These are phyloP conservation scores for Ceratobasidium sp. DNA, from an alignment of 1,284 basidiomycete genomes.

Conservation along the genomic window DNA sequence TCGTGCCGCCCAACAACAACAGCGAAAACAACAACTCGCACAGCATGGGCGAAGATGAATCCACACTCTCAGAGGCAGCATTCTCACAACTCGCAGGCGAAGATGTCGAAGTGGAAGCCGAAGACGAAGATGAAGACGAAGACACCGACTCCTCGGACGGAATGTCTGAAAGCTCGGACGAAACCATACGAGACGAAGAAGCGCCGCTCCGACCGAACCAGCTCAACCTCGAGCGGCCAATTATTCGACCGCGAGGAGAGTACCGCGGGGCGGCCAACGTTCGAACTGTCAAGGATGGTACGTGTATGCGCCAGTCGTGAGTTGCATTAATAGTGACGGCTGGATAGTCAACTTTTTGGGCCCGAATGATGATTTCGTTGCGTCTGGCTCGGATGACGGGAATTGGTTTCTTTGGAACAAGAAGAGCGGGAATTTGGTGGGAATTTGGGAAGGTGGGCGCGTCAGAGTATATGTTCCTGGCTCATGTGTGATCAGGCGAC, in stretches of 20 bases:
- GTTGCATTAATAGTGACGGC: constrained; percentile 10
- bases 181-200: constrained; percentile 39
- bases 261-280: constrained; percentile 82
- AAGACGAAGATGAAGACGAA: constrained; percentile 45
- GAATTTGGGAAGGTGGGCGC: constrained; percentile 73
- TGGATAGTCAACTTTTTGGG: constrained; percentile 82
- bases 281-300: constrained; percentile 91
- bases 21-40: constrained; percentile 51
- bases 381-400: constrained; percentile 90
- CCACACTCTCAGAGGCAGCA: constrained; percentile 7
- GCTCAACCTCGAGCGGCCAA: constrained; percentile 53
- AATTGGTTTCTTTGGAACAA: constrained; percentile 82
- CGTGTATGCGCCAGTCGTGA: constrained; percentile 45
- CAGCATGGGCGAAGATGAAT: constrained; percentile 48
- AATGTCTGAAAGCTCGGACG: constrained; percentile 24
- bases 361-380: constrained; percentile 75
- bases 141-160: constrained; percentile 46
- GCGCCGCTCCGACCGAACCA: constrained; percentile 45
- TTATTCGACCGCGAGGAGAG: constrained; percentile 69
- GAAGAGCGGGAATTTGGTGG: constrained; percentile 64
- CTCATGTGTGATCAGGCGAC: constrained; percentile 53
- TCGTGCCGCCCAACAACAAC: constrained; percentile 47
- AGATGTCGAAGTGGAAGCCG: constrained; percentile 23
- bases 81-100: constrained; percentile 40
- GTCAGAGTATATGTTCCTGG: neutral